A percentile compares a stretch with the other conserved stretches of the same genome.
phyloP scores from a whole-genome alignment of 2,329 filamentous ascomycete species.

The Pseudogymnoascus sp. region DNA sequence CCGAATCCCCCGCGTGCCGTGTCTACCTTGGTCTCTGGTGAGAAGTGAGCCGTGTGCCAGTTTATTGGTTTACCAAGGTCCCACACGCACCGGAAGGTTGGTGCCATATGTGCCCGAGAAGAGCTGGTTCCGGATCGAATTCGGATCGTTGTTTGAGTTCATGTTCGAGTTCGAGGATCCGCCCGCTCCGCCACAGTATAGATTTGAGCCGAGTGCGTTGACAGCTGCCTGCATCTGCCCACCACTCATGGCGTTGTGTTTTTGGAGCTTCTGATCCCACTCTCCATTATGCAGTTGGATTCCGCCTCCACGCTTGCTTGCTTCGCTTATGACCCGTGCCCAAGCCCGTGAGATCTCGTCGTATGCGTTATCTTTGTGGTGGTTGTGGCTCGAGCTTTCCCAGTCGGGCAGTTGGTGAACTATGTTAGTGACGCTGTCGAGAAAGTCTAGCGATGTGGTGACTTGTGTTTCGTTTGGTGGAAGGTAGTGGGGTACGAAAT shows the following conservation, averaged over 20 bases:
- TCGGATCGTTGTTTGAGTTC: conserved; percentile 33
- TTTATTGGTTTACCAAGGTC: conserved; percentile 43
- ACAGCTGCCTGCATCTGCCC: conserved; percentile 76
- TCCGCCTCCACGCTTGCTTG: conserved; percentile 81
- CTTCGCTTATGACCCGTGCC: conserved; percentile 84
- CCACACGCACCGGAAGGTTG: conserved; percentile 46
- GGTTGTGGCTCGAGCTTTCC: conserved; percentile 78
- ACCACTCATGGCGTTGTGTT: conserved; percentile 80
- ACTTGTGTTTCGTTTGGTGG: conserved; percentile 82
- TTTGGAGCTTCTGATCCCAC: conserved; percentile 81
- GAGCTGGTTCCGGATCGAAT: conserved; percentile 54
- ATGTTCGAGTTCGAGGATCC: conserved; percentile 15
- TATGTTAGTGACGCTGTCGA: conserved; percentile 83
- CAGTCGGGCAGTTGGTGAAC: conserved; percentile 86
- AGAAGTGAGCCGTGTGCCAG: background rate
- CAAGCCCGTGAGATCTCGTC: conserved; percentile 93
- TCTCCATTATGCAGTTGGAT: conserved; percentile 82
- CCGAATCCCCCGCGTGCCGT: background rate
- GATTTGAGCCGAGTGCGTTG: conserved; percentile 61
- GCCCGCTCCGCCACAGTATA: conserved; percentile 66
- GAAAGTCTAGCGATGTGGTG: conserved; percentile 74
- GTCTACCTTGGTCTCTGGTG: background rate
- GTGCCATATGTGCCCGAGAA: conserved; percentile 52
- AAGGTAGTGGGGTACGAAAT: conserved; percentile 93
- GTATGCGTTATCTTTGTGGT: conserved; percentile 92